A percentile compares a stretch with the other conserved stretches of the same genome.
Evolutionary conservation across 768 basidiomycete genomes (phyloP).

Genomic region (Wakefieldia striispora): DNA sequence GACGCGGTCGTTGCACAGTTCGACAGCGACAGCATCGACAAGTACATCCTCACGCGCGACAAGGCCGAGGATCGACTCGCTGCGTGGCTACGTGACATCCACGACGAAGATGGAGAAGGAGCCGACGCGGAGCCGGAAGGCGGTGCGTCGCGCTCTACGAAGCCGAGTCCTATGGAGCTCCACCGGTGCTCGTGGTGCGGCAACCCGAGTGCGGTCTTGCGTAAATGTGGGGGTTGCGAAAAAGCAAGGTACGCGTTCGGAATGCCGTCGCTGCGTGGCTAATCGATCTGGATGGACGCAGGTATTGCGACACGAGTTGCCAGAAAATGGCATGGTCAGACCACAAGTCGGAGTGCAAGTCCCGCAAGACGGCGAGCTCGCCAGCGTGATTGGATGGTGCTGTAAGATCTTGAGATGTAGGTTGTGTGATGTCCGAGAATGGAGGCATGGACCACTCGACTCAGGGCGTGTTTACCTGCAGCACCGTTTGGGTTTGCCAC

Average conservation of each 20-base stretch:
- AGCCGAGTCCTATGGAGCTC: constrained; percentile 38
- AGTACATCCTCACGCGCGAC: constrained; percentile 29
- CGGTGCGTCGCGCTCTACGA: constrained; percentile 34
- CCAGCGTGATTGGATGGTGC: neutral
- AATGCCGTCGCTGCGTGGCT: too few species aligned
- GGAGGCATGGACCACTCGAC: too few species aligned
- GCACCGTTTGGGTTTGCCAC: neutral
- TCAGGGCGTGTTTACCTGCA: too few species aligned
- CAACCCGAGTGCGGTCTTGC: constrained; percentile 57
- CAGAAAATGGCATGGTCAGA: constrained; percentile 41
- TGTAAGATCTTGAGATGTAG: too few species aligned
- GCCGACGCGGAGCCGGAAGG: constrained; percentile 24
- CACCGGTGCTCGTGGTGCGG: constrained; percentile 63
- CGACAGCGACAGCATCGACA: constrained; percentile 26
- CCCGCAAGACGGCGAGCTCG: neutral
- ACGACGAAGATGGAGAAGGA: constrained; percentile 31
- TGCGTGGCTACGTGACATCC: constrained; percentile 49
- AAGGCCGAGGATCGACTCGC: constrained; percentile 55
- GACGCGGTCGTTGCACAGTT: constrained; percentile 38
- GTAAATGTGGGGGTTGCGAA: constrained; percentile 48
- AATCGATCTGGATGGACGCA: too few species aligned
- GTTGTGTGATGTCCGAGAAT: too few species aligned
- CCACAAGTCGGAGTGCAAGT: constrained; percentile 31
- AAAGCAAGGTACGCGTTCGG: constrained; percentile 35
- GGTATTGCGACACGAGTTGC: constrained; percentile 15